Evolutionary conservation across 768 basidiomycete genomes (phyloP).

Genomic region (Zangia roseola): DNA sequence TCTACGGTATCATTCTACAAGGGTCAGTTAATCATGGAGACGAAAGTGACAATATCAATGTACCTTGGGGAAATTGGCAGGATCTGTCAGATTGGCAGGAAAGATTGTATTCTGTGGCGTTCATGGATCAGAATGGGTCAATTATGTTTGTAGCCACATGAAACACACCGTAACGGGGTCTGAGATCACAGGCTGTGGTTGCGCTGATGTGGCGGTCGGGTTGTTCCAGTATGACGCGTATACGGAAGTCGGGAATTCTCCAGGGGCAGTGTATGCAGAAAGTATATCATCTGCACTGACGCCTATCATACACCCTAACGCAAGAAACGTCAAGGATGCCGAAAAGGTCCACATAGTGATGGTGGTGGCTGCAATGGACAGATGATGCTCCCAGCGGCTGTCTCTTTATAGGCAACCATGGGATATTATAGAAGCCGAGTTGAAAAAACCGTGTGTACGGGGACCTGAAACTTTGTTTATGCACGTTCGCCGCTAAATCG

Average conservation of each 20-base stretch:
- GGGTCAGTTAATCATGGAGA: not conserved
- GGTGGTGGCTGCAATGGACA: not conserved
- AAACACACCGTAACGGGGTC: conserved; percentile 59
- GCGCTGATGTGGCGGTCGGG: conserved; percentile 64
- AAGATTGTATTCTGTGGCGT: conserved; percentile 49
- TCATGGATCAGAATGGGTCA: not conserved
- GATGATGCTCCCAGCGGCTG: not conserved
- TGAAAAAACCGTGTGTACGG: not conserved
- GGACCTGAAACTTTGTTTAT: not conserved
- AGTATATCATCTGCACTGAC: conserved; percentile 12
- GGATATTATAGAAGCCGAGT: too few species aligned
- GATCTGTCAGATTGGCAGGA: conserved; percentile 58
- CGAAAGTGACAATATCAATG: not conserved
- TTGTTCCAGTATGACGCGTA: conserved; percentile 65
- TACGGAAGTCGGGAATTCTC: conserved; percentile 59
- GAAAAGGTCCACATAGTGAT: conserved; percentile 15
- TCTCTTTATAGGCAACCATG: conserved; percentile 5
- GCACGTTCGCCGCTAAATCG: not conserved
- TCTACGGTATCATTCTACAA: conserved; percentile 43
- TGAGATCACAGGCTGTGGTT: conserved; percentile 69
- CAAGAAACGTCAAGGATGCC: conserved; percentile 13
- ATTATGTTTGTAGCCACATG: not conserved
- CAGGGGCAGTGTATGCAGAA: conserved; percentile 56
- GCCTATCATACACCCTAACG: not conserved
- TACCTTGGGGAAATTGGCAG: conserved; percentile 53